These are phyloP conservation scores for Warburgia ugandensis DNA, from an alignment of 164 flowering plant genomes.

Conservation along the genomic window DNA sequence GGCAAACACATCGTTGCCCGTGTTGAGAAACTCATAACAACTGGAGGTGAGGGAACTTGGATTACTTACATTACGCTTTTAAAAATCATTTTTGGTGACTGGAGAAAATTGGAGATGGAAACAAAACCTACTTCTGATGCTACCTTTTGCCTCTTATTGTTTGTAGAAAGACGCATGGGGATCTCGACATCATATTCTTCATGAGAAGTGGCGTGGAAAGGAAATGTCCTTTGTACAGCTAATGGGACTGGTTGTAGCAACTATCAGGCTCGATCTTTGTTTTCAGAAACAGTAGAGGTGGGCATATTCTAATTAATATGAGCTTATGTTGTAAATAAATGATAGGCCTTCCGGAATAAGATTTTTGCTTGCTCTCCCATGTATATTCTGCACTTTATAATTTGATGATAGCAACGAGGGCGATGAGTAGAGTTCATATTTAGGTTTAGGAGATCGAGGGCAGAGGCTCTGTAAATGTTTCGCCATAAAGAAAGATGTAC, in stretches of 20 bases:
- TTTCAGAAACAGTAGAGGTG: neutral
- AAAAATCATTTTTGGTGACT: neutral
- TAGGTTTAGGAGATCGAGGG: neutral
- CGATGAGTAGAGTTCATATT: too few relatives aligned
- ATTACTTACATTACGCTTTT: too few relatives aligned
- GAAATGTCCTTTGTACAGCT: neutral
- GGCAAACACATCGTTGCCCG: too few relatives aligned
- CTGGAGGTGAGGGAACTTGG: too few relatives aligned
- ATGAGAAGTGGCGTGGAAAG: neutral
- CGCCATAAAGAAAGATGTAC: neutral
- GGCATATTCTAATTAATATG: neutral
- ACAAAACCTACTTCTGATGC: neutral
- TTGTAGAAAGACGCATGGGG: conserved; percentile 1
- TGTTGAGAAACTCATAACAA: too few relatives aligned
- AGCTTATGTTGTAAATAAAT: neutral
- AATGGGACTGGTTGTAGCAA: neutral
- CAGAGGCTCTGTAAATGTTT: neutral
- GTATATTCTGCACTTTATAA: conserved; percentile 2
- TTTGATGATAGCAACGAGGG: neutral
- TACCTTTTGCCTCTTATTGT: neutral
- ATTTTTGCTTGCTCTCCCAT: neutral
- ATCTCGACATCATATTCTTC: conserved; percentile 2
- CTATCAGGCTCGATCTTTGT: neutral
- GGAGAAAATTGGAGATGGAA: neutral
- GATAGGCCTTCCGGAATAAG: neutral